A percentile compares a stretch with the other conserved stretches of the same genome.
Evolutionary conservation across 148 eudicot genomes (phyloP).

Genomic region (Rhododendron griersonianum): DNA sequence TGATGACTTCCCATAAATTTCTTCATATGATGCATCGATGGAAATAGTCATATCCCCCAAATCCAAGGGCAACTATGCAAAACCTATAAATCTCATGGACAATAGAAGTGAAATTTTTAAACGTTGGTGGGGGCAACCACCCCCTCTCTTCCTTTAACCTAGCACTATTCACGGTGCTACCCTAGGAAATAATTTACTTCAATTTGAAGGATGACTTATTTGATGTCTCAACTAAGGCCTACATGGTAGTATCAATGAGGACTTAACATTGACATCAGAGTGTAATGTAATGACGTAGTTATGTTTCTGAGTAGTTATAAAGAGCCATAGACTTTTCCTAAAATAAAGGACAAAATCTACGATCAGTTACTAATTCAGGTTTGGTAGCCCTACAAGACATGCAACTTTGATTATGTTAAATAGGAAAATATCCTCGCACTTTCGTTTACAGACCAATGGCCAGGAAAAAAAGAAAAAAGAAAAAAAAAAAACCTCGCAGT

Average conservation of each 20-base stretch:
- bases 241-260: neutral
- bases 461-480: too few species aligned
- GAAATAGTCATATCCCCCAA: neutral
- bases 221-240: neutral
- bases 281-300: neutral
- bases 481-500: neutral
- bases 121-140: neutral
- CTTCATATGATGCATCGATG: neutral
- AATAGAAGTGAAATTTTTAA: neutral
- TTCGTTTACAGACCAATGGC: neutral
- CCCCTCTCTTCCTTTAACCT: neutral
- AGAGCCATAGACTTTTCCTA: neutral
- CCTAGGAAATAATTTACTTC: neutral
- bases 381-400: neutral
- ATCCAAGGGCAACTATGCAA: neutral
- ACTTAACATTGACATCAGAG: neutral
- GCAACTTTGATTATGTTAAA: neutral
- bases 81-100: neutral
- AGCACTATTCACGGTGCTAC: neutral
- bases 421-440: neutral
- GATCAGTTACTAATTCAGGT: neutral
- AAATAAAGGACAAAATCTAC: neutral
- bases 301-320: neutral
- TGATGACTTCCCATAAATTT: neutral
- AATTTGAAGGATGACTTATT: neutral